These are phyloP conservation scores for Malassezia vespertilionis DNA, from an alignment of 1,284 basidiomycete genomes.

Conservation along the genomic window DNA sequence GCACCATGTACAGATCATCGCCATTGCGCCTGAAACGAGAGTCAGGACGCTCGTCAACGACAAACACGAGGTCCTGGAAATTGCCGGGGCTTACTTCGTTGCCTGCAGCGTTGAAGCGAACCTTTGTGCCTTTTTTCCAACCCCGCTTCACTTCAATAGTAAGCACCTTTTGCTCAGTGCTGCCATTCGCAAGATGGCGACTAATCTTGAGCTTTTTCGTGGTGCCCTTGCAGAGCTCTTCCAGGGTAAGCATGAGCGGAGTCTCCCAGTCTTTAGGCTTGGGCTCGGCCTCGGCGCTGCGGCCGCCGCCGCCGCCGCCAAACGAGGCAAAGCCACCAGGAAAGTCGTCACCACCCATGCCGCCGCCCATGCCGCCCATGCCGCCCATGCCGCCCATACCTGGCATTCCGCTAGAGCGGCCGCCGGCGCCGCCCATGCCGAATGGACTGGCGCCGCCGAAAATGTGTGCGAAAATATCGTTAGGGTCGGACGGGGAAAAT, in stretches of 20 bases:
- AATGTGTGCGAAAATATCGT: conserved; percentile 73
- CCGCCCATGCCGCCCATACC: conserved; percentile 31
- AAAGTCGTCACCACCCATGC: conserved; percentile 31
- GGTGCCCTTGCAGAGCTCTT: conserved; percentile 79
- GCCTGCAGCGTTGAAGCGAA: conserved; percentile 40
- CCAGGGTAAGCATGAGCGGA: conserved; percentile 73
- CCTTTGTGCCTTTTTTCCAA: conserved; percentile 47
- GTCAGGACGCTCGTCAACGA: conserved; percentile 44
- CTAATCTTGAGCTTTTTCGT: conserved; percentile 83
- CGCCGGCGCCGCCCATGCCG: conserved; percentile 24
- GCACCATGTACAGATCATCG: conserved; percentile 35
- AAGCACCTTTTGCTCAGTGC: conserved; percentile 76
- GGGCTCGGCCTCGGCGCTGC: conserved; percentile 16
- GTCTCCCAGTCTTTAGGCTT: conserved; percentile 60
- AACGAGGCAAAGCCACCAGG: conserved; percentile 29
- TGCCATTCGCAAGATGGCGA: conserved; percentile 61
- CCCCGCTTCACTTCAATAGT: conserved; percentile 44
- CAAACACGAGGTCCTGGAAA: conserved; percentile 44
- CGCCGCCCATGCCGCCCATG: conserved; percentile 34
- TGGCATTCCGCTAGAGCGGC: no score
- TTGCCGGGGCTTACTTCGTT: conserved; percentile 38
- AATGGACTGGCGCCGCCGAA: conserved; percentile 36
- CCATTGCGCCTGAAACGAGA: conserved; percentile 34
- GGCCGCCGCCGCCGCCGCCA: conserved; percentile 23
- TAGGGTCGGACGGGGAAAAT: conserved; percentile 59